A percentile compares a stretch with the other conserved stretches of the same genome.
Evolutionary conservation across 129 eudicot species (phyloP).

Genomic region (Gnaphalium uliginosum): DNA sequence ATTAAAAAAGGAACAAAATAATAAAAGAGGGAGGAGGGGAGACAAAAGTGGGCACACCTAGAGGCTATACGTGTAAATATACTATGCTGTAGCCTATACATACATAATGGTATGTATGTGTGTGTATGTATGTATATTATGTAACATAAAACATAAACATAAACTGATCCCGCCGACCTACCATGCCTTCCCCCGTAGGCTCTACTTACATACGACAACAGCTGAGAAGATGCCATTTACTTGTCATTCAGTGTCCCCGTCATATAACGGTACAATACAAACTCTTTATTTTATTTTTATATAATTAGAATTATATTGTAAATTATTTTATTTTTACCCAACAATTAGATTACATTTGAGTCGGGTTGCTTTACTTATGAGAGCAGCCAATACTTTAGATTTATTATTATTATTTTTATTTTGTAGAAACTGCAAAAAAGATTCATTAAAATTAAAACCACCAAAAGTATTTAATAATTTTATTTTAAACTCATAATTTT

Average conservation of each 20-base stretch:
- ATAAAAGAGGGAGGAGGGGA: conserved; percentile 19
- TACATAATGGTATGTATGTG: conserved; percentile 13
- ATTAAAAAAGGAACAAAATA: conserved; percentile 20
- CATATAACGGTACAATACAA: conserved; percentile 35
- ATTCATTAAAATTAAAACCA: no score
- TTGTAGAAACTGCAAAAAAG: no score
- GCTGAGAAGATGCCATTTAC: conserved; percentile 54
- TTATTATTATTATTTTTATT: no score
- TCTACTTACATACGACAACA: conserved; percentile 32
- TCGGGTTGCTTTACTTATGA: no score
- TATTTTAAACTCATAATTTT: no score
- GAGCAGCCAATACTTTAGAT: no score
- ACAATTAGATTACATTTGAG: neutral
- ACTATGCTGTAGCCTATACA: conserved; percentile 8
- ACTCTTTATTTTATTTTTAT: neutral
- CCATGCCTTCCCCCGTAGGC: conserved; percentile 14
- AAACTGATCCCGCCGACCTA: conserved; percentile 45
- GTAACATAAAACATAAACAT: conserved; percentile 3
- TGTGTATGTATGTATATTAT: conserved; percentile 4
- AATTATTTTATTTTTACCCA: no score
- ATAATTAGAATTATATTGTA: no score
- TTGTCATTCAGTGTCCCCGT: conserved; percentile 55
- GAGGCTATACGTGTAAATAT: conserved; percentile 24
- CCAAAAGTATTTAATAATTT: no score
- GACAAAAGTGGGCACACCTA: conserved; percentile 40